phyloP scores from a whole-genome alignment of 495 filamentous ascomycete genomes.

The Podospora appendiculata region DNA sequence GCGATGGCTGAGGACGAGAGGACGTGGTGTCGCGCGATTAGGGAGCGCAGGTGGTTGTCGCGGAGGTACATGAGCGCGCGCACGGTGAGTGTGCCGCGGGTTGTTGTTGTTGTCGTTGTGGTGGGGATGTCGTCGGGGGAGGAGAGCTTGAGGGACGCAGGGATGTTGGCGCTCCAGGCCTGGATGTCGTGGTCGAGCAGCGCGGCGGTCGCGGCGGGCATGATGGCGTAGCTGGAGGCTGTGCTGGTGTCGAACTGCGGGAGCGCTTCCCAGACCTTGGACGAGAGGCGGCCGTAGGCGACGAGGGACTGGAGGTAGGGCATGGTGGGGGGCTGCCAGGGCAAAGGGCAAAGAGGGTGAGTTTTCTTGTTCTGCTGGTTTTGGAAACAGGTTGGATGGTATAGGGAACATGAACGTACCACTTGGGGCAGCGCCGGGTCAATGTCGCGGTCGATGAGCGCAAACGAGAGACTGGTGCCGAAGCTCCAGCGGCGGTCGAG shows the following conservation, averaged over 20 bases:
- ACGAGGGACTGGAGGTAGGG: background rate
- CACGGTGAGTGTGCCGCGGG: background rate
- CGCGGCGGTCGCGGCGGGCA: background rate
- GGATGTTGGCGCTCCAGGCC: background rate
- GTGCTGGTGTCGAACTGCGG: background rate
- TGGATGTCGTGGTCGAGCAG: background rate
- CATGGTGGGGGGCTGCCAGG: background rate
- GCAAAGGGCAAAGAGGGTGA: background rate
- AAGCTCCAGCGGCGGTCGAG: conserved; percentile 64
- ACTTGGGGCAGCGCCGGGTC: conserved; percentile 53
- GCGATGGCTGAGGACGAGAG: background rate
- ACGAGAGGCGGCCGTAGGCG: background rate
- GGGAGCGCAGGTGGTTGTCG: background rate
- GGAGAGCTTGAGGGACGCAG: background rate
- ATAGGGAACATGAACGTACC: background rate
- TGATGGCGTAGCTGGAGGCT: background rate
- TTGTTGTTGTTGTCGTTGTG: background rate
- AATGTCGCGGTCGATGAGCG: conserved; percentile 62
- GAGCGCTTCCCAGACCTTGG: background rate
- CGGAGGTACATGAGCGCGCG: background rate
- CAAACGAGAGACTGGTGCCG: conserved; percentile 61
- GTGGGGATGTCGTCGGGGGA: background rate
- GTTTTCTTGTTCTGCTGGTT: too few species aligned
- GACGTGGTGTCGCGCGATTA: background rate
- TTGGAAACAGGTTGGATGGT: background rate